These are phyloP conservation scores for Cymbidium sinense DNA, from an alignment of 106 monocot genomes.

Conservation along the genomic window DNA sequence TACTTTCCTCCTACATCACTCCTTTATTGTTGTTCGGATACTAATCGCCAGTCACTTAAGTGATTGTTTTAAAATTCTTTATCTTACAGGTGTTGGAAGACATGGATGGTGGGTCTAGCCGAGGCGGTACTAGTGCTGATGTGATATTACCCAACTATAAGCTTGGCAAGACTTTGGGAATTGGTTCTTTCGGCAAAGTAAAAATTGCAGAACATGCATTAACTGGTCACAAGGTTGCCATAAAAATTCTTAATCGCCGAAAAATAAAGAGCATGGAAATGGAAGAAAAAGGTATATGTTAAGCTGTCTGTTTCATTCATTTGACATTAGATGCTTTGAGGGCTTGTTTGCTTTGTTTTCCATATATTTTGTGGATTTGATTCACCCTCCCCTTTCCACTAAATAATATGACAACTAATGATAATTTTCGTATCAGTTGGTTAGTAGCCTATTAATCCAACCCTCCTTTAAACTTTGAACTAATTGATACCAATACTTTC, in stretches of 20 bases:
- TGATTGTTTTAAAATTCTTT: too few species aligned
- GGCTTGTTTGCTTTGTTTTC: neutral
- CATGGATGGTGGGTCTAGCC: slow-evolving; percentile 15
- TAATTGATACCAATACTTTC: neutral
- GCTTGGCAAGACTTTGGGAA: slow-evolving; percentile 46
- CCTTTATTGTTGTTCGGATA: neutral
- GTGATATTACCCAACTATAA: slow-evolving; percentile 34
- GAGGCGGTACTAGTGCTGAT: slow-evolving; percentile 24
- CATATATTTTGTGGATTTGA: neutral
- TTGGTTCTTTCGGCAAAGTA: slow-evolving; percentile 53
- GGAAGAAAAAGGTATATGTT: slow-evolving; percentile 46
- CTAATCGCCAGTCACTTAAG: neutral
- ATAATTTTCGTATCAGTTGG: neutral
- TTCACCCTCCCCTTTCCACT: neutral
- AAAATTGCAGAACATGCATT: slow-evolving; percentile 48
- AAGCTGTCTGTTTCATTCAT: neutral
- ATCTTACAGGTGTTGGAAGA: neutral
- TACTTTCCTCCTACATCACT: neutral
- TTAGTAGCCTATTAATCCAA: too few species aligned
- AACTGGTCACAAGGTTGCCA: slow-evolving; percentile 50
- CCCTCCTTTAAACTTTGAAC: too few species aligned
- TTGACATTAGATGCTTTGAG: neutral
- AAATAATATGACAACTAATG: neutral
- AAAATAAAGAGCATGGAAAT: slow-evolving; percentile 49
- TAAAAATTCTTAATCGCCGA: slow-evolving; percentile 40